A percentile compares a stretch with the other conserved stretches of the same genome.
Evolutionary conservation across 2,329 filamentous ascomycete genomes (phyloP).

Genomic region (Penicillium sp.): DNA sequence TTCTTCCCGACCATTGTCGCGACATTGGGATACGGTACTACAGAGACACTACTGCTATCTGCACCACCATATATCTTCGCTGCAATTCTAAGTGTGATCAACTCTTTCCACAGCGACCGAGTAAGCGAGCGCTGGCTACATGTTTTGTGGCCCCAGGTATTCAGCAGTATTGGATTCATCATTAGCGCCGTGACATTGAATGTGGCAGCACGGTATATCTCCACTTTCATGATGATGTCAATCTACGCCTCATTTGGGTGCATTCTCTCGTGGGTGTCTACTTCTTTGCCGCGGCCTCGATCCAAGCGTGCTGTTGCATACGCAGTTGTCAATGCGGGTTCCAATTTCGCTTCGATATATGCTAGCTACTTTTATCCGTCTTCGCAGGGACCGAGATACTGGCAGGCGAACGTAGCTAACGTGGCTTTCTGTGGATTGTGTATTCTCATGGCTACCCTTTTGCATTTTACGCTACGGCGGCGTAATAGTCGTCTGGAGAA

Average conservation of each 20-base stretch:
- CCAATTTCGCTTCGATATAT: conserved; percentile 70
- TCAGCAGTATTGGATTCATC: conserved; percentile 66
- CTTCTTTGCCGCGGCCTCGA: conserved; percentile 71
- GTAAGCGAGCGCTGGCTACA: conserved; percentile 72
- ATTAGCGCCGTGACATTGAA: conserved; percentile 63
- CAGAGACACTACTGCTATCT: conserved; percentile 63
- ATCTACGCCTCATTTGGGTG: conserved; percentile 69
- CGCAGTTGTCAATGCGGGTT: conserved; percentile 73
- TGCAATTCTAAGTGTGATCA: conserved; percentile 62
- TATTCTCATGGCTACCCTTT: conserved; percentile 27
- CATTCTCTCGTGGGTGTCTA: conserved; percentile 71
- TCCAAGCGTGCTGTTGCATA: conserved; percentile 72
- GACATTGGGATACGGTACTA: conserved; percentile 63
- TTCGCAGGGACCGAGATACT: conserved; percentile 16
- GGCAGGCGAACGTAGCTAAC: conserved; percentile 29
- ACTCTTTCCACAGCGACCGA: conserved; percentile 70
- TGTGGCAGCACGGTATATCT: conserved; percentile 63
- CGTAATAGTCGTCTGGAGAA: conserved; percentile 4
- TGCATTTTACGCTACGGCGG: conserved; percentile 5
- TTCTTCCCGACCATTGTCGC: conserved; percentile 71
- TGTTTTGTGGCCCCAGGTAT: conserved; percentile 60
- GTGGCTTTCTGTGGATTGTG: conserved; percentile 31
- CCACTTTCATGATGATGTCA: conserved; percentile 72
- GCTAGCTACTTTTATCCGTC: conserved; percentile 44
- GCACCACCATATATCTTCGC: conserved; percentile 64